Conservation (phyloP, 2,329 filamentous ascomycete genomes). For the Chaetomiaceae sp. region DNA sequence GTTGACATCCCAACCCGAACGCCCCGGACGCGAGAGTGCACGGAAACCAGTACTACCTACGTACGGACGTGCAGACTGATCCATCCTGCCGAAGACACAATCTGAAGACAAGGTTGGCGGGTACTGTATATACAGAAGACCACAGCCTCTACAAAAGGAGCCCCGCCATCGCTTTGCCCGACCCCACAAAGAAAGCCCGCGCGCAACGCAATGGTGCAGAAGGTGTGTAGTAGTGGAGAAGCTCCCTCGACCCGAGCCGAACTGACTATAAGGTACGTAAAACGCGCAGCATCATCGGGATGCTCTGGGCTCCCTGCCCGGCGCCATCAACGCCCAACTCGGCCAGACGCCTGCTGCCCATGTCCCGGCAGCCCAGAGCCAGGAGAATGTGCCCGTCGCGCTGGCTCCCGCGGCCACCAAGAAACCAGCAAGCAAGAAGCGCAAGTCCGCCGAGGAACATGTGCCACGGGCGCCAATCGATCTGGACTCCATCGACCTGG, state of each 20-base stretch:
- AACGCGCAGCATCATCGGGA: not conserved
- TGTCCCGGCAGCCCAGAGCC: not conserved
- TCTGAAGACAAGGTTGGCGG: no score
- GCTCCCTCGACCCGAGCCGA: not conserved
- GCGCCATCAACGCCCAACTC: not conserved
- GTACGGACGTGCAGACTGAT: no score
- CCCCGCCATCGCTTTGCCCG: no score
- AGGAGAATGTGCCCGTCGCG: not conserved
- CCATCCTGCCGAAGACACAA: no score
- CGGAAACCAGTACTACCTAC: no score
- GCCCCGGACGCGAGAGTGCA: no score
- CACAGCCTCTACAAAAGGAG: no score
- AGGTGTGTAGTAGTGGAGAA: not conserved
- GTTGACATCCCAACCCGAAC: no score
- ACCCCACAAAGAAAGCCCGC: no score
- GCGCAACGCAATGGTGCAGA: no score
- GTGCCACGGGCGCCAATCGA: constrained; percentile 3
- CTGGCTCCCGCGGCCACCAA: not conserved
- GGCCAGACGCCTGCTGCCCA: not conserved
- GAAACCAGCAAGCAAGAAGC: constrained; percentile 17
- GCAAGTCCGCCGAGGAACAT: constrained; percentile 20
- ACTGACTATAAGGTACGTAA: not conserved
- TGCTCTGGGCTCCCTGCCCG: constrained; percentile 3
- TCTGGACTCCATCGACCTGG: constrained; percentile 16
- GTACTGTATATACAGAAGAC: no score